A percentile compares a stretch with the other conserved stretches of the same genome.
These are phyloP conservation scores for Claviceps spartinae DNA, from an alignment of 2,329 filamentous ascomycete species.

Conservation along the genomic window DNA sequence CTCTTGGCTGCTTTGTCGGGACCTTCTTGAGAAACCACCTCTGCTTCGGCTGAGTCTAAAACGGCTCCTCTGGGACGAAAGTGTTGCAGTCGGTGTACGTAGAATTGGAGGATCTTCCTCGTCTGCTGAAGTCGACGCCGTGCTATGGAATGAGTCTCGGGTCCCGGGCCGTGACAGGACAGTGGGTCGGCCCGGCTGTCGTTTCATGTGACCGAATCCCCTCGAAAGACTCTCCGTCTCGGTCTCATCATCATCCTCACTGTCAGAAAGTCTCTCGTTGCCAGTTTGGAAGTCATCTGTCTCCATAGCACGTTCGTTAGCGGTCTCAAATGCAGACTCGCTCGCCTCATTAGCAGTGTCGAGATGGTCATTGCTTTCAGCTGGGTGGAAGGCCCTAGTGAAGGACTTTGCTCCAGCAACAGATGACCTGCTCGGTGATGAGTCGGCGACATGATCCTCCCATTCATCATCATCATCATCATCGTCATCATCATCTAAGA, in stretches of 20 bases:
- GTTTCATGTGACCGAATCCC: constrained; percentile 28
- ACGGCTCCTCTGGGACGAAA: constrained; percentile 55
- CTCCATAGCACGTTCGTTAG: constrained; percentile 71
- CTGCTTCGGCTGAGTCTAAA: constrained; percentile 56
- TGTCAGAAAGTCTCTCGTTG: constrained; percentile 63
- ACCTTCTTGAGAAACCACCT: constrained; percentile 43
- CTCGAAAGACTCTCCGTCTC: constrained; percentile 62
- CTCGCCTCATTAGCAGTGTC: constrained; percentile 70
- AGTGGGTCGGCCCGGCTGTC: constrained; percentile 27
- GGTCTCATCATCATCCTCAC: constrained; percentile 74
- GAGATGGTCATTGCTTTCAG: constrained; percentile 53
- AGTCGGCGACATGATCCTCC: constrained; percentile 57
- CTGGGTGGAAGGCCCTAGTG: constrained; percentile 11
- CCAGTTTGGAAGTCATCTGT: constrained; percentile 93
- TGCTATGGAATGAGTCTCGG: constrained; percentile 66
- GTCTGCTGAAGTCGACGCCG: constrained; percentile 72
- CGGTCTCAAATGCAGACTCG: constrained; percentile 51
- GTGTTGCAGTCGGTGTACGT: constrained; percentile 48
- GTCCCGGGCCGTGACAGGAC: constrained; percentile 29
- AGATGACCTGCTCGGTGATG: constrained; percentile 14
- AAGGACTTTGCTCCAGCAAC: constrained; percentile 9
- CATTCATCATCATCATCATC: constrained; percentile 75
- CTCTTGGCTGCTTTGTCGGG: constrained; percentile 48
- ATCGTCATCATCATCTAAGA: constrained; percentile 62
- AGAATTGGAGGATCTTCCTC: constrained; percentile 47